Percentiles rank a stretch among this genome's conserved stretches.
Evolutionary conservation across 2,329 filamentous ascomycete species (phyloP).

Genomic region (Fusarium albidum): DNA sequence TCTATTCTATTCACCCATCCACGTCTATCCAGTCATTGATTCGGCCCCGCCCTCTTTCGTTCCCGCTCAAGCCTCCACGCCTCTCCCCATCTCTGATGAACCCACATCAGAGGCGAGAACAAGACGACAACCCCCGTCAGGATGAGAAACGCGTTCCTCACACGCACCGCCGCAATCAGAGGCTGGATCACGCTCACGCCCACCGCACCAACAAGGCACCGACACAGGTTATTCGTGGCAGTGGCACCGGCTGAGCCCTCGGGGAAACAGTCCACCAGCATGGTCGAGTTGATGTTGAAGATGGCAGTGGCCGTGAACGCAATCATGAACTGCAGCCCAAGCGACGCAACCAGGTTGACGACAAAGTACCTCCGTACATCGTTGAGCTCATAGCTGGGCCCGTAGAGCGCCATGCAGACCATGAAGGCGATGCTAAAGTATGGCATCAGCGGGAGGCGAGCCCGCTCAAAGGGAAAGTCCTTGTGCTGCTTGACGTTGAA

Average conservation of each 20-base stretch:
- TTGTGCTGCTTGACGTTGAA: constrained; percentile 35
- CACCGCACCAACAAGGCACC: constrained; percentile 41
- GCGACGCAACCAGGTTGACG: constrained; percentile 37
- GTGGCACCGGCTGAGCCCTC: constrained; percentile 43
- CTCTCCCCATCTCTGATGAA: constrained; percentile 1
- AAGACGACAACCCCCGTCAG: neutral
- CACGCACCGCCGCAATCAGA: constrained; percentile 12
- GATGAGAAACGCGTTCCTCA: constrained; percentile 7
- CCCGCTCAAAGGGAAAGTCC: constrained; percentile 54
- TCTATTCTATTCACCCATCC: too few relatives aligned
- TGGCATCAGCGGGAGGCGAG: constrained; percentile 49
- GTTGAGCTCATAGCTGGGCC: constrained; percentile 31
- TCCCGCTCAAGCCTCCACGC: constrained; percentile 3
- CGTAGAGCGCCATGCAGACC: constrained; percentile 47
- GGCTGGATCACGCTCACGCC: constrained; percentile 35
- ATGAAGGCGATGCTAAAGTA: constrained; percentile 50
- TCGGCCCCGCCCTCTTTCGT: neutral
- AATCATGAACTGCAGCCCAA: constrained; percentile 45
- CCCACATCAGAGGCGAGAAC: constrained; percentile 7
- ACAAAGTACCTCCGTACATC: constrained; percentile 10
- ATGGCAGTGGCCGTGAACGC: constrained; percentile 48
- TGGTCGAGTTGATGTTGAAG: constrained; percentile 46
- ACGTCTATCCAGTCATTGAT: too few relatives aligned
- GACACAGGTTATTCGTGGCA: constrained; percentile 45
- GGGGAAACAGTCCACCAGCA: constrained; percentile 45